Conservation (phyloP, 139 green algal genomes). For the Micractinium sp. region DNA sequence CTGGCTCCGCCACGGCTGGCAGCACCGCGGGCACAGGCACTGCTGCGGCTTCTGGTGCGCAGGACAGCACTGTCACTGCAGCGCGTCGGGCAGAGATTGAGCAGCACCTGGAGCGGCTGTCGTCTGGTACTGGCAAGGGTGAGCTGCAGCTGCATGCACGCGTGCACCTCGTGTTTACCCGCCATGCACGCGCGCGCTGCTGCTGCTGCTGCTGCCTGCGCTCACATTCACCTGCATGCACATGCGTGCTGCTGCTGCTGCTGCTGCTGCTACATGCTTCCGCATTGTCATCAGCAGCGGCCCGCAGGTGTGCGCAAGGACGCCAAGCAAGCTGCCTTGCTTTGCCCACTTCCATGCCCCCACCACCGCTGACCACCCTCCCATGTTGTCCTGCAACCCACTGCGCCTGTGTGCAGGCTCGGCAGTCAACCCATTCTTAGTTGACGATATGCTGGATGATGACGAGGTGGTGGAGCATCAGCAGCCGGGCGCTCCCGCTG, state of each 20-base stretch:
- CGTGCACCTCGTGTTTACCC: neutral
- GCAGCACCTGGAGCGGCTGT: neutral
- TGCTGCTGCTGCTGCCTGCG: neutral
- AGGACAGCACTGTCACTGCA: neutral
- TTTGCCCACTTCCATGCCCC: no score
- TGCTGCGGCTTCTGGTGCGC: neutral
- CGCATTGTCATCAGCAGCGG: neutral
- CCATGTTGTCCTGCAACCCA: no score
- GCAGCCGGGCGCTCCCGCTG: neutral
- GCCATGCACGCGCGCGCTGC: neutral
- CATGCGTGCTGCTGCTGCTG: no score
- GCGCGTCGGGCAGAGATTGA: neutral
- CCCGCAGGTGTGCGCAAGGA: no score
- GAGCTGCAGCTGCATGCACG: neutral
- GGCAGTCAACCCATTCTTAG: neutral
- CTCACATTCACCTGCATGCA: no score
- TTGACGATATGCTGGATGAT: neutral
- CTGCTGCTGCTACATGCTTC: no score
- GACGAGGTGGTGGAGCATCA: neutral
- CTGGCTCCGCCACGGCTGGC: neutral
- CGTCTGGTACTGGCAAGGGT: neutral
- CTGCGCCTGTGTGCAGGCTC: neutral
- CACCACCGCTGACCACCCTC: no score
- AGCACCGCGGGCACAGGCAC: neutral
- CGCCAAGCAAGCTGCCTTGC: no score